Base-by-base conservation (phyloP, 2,329 filamentous ascomycete genomes). In the Arthrobotrys iridis region DNA sequence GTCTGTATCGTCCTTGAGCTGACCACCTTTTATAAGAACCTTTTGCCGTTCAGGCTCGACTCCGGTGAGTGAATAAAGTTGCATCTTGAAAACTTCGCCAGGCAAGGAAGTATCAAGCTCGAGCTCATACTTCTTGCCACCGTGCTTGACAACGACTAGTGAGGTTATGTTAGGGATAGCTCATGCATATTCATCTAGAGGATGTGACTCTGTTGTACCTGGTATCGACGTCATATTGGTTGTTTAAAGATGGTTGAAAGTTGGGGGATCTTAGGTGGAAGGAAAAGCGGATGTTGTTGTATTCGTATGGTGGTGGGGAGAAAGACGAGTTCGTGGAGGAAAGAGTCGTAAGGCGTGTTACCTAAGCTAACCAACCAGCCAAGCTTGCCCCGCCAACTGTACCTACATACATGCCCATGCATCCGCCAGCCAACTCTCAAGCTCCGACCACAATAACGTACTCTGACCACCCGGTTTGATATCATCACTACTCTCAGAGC, bases 21-120 rank as follows among this genome's bases (percentile, higher is more conserved):
- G 93, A 77, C 92, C 92, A 78, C 93, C 93, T 84, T 97, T 97
- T 83, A 97, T 88, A 67, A 99, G 84, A 79, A 99, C 92, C 85
- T 98, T 98, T 83, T 99, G 96, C 77, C 94, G 91, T 77, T 96
- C 92, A 78, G 95, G 95, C 82, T 98, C 95, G 81, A 99, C 95
- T 76, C 92, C 93, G 50, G 95, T 99, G 66, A 99, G 86, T 77
- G 93, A 97, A 85, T 91, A 99, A 71, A 99, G 88, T 83, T 98
- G 95, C 81, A 91, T 92, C 83, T 98, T 99, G 85, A 99, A 93
- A 68, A 91, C 92, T 83, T 97, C 93, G 83, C 95, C 95, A 77
- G 89, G 93, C 48, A 92, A 90, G 24, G 88, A 86, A 45, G 91
- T 87, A 82, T 98, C 94, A 80, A 99, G 88, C 77, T 98, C 94